A percentile compares a stretch with the other conserved stretches of the same genome.
phyloP scores from a whole-genome alignment of 345 rosid genomes.

The Boechera retrofracta region DNA sequence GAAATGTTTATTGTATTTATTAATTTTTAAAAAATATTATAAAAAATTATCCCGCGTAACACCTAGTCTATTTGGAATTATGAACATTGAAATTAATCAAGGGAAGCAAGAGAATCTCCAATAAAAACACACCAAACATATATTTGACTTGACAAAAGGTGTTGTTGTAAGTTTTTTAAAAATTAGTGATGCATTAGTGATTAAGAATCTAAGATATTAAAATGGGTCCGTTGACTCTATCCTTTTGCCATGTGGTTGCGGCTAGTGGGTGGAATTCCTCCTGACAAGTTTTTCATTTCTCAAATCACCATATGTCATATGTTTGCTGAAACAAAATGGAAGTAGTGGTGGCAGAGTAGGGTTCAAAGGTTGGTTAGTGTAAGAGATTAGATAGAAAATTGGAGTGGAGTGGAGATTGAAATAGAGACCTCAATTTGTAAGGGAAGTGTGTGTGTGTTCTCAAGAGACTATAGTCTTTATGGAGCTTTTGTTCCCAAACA shows the following conservation, averaged over 20 bases:
- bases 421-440: no score
- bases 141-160: slow-evolving; percentile 28
- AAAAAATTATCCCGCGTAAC: no score
- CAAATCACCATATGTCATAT: slow-evolving; percentile 25
- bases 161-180: background rate
- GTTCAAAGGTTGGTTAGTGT: no score
- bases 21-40: no score
- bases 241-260: slow-evolving; percentile 20
- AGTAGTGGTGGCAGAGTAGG: no score
- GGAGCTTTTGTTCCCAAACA: no score
- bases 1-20: no score
- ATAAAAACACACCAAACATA: slow-evolving; percentile 6
- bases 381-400: no score
- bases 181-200: slow-evolving; percentile 32
- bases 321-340: background rate
- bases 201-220: slow-evolving; percentile 15
- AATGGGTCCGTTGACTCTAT: slow-evolving; percentile 9
- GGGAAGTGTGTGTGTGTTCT: no score
- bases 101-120: slow-evolving; percentile 18
- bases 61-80: background rate
- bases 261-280: slow-evolving; percentile 6
- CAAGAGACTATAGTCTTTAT: no score
- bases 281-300: slow-evolving; percentile 7
- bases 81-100: background rate
- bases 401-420: no score